Percentiles rank a stretch among this genome's conserved stretches.
phyloP scores from a whole-genome alignment of 2,329 filamentous ascomycete species.

The Zymoseptoria pseudotritici region DNA sequence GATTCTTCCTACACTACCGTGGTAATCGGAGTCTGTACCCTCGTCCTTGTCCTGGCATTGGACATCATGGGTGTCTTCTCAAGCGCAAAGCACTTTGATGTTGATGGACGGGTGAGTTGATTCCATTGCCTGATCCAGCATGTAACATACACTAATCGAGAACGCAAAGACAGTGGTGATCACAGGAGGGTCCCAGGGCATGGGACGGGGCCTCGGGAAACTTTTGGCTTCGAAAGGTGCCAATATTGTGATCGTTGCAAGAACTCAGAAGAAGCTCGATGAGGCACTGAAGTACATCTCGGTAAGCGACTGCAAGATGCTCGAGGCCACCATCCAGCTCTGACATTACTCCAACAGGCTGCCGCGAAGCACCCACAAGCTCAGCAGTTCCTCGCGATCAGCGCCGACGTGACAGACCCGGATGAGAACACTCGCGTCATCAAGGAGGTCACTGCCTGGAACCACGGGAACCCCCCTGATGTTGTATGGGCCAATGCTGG shows the following conservation, averaged over 20 bases:
- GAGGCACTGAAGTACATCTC: slow-evolving; percentile 59
- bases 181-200: slow-evolving; percentile 87
- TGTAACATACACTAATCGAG: slow-evolving; percentile 1
- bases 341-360: slow-evolving; percentile 39
- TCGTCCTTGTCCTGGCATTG: slow-evolving; percentile 33
- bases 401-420: slow-evolving; percentile 68
- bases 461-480: slow-evolving; percentile 64
- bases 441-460: slow-evolving; percentile 68
- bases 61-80: slow-evolving; percentile 61
- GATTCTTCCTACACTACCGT: not conserved
- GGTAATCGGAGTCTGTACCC: slow-evolving; percentile 24
- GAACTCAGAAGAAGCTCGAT: slow-evolving; percentile 67
- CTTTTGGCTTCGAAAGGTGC: slow-evolving; percentile 77
- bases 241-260: slow-evolving; percentile 76
- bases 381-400: slow-evolving; percentile 78
- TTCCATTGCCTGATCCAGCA: not conserved
- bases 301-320: slow-evolving; percentile 35
- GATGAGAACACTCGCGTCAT: slow-evolving; percentile 65
- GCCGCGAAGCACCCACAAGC: slow-evolving; percentile 56
- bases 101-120: slow-evolving; percentile 69
- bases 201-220: slow-evolving; percentile 70
- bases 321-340: not conserved
- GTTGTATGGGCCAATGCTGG: slow-evolving; percentile 90
- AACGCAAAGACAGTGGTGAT: slow-evolving; percentile 67
- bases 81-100: slow-evolving; percentile 68